A percentile compares a stretch with the other conserved stretches of the same genome.
Conservation (phyloP, 83 land plant genomes). For the Diphasiastrum complanatum region DNA sequence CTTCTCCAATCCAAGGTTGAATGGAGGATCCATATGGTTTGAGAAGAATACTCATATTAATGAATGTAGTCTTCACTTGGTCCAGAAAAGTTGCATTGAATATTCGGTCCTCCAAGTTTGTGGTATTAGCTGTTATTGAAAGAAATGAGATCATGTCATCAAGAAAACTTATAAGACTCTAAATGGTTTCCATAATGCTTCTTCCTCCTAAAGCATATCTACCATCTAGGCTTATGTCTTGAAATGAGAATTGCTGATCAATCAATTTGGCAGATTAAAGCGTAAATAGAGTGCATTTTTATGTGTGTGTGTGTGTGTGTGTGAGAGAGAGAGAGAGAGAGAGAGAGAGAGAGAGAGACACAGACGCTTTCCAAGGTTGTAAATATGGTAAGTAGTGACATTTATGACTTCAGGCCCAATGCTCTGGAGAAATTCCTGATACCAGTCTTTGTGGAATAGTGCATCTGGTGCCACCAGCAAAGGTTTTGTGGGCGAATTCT, state of each 20-base stretch:
- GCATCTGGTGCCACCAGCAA: constrained; percentile 57
- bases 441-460: constrained; percentile 46
- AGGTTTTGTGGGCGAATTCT: constrained; percentile 23
- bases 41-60: constrained; percentile 31
- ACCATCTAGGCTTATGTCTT: no score
- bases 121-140: constrained; percentile 33
- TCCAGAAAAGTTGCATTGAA: constrained; percentile 46
- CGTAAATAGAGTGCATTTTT: no score
- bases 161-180: background rate
- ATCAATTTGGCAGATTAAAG: no score
- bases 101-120: constrained; percentile 43
- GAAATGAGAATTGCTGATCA: no score
- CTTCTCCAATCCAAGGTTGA: constrained; percentile 66
- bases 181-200: no score
- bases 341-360: no score
- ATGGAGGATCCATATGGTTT: constrained; percentile 25
- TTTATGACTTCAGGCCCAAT: constrained; percentile 28
- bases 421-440: constrained; percentile 26
- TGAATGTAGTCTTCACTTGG: constrained; percentile 35
- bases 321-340: no score
- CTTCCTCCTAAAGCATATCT: no score
- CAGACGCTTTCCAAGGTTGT: constrained; percentile 67
- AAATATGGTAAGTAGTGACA: constrained; percentile 52
- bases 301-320: no score
- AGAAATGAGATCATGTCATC: background rate